Conservation (phyloP, 208 protist genomes). For the Herpetomonas samuelpessoai region DNA sequence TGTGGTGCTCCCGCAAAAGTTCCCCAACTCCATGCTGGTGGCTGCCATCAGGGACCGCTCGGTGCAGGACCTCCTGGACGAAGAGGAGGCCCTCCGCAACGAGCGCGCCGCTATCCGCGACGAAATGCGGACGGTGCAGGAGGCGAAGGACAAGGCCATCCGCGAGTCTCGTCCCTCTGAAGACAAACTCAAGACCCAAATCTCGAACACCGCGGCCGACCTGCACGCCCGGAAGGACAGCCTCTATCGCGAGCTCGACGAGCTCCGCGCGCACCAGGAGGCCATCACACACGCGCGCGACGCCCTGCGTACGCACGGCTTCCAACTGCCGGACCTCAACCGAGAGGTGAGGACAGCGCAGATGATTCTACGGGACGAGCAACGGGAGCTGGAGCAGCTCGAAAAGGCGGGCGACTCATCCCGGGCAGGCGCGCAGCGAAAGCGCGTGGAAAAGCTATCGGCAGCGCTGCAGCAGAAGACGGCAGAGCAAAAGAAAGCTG, state of each 20-base stretch:
- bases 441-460: conserved; percentile 6
- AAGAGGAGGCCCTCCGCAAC: conserved; percentile 27
- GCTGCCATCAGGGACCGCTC: conserved; percentile 17
- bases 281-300: conserved; percentile 1
- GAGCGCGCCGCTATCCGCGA: conserved; percentile 11
- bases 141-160: conserved; percentile 7
- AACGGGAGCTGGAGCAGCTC: conserved; percentile 5
- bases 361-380: conserved; percentile 10
- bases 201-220: conserved; percentile 7
- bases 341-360: conserved; percentile 7
- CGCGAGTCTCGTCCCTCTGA: conserved; percentile 1
- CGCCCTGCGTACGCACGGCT: conserved; percentile 1
- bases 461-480: conserved; percentile 1
- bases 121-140: conserved; percentile 11
- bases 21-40: conserved; percentile 29
- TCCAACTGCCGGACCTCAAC: conserved; percentile 2
- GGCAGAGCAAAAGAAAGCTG: conserved; percentile 4
- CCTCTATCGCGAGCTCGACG: conserved; percentile 16
- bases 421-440: neutral
- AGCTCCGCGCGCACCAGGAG: conserved; percentile 17
- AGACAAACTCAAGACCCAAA: neutral
- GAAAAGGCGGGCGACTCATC: neutral
- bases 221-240: conserved; percentile 7
- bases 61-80: conserved; percentile 12
- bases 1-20: conserved; percentile 6